phyloP scores from a whole-genome alignment of 2,329 filamentous ascomycete genomes.

The Cladosporium sp. region DNA sequence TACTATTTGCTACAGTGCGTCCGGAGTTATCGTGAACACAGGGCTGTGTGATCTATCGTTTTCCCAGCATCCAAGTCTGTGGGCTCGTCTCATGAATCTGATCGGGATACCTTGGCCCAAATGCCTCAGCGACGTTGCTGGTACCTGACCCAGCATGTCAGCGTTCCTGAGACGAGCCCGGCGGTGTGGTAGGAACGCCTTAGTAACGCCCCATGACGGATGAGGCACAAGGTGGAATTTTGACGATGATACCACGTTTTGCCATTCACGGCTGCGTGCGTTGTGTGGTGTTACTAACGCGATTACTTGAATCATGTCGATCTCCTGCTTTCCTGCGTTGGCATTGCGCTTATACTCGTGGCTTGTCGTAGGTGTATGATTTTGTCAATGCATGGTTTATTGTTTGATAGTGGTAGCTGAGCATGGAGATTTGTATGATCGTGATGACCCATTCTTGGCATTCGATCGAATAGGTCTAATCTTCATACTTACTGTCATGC shows the following conservation, averaged over 20 bases:
- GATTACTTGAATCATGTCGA: neutral
- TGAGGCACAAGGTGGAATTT: neutral
- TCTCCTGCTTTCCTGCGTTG: neutral
- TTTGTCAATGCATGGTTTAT: no score
- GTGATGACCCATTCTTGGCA: no score
- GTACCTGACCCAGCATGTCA: neutral
- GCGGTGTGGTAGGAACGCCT: neutral
- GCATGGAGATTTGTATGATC: no score
- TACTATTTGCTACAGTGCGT: neutral
- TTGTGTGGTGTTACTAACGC: neutral
- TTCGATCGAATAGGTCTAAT: no score
- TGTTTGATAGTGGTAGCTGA: no score
- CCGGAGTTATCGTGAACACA: neutral
- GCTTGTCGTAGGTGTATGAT: neutral
- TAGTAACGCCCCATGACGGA: neutral
- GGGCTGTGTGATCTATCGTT: neutral
- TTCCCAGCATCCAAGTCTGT: neutral
- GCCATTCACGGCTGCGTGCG: neutral
- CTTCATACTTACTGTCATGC: no score
- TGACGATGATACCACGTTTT: neutral
- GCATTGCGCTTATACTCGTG: neutral
- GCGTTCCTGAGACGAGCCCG: neutral
- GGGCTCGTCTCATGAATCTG: neutral
- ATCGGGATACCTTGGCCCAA: neutral
- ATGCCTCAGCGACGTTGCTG: slow-evolving; percentile 1